Base-by-base conservation (phyloP, 2,329 filamentous ascomycete genomes). In the Fusarium tricinctum region DNA sequence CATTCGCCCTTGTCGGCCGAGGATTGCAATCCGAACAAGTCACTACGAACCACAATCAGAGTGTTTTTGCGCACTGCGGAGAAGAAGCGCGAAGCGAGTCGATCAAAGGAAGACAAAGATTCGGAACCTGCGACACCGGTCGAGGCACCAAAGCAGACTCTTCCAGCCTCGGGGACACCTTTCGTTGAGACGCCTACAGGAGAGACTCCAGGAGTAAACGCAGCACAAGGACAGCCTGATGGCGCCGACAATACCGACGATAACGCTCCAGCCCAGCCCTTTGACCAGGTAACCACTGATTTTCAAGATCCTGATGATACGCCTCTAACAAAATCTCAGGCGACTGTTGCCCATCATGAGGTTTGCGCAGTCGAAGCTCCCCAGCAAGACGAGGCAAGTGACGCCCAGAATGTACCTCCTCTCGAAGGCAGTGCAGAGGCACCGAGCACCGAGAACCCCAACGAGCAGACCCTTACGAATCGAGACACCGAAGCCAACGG, bases 11-110 rank as follows among this genome's bases (percentile, higher is more conserved):
- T 99, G 61, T 93, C 93, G 28, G 88, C 91, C 46, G 92, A 93
- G 63, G 91, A 96, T 70, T 97, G 94, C 83, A 94, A 92, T 66
- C 89, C 93, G 3, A 93, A 97, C 79, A 97, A 97, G 78, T 89
- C 91, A 28, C 84, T 98, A n/a, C 91, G 96, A 70, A 96, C 92
- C 26, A 99, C 96, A 3, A 91, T 98, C 70, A 92, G 92, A 72
- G 92, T 96, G 14, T 99, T 97, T 76, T 81, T 99, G 48, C 92
- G 94, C 74, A 97, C 91, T 0, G 92, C 94, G 71, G 92, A 97
- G 79, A 97, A 97, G 85, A 97, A 97, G 80, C 88, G 92, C 66
- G 91, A 94, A 73, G 87, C 88, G 50, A 84, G 84, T 43, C 85
- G 87, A 44, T 80, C 83, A 0, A 88, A 86, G 68, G 81, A 86